Evolutionary conservation across 345 rosid genomes (phyloP).

Genomic region (Raphanus sativus): DNA sequence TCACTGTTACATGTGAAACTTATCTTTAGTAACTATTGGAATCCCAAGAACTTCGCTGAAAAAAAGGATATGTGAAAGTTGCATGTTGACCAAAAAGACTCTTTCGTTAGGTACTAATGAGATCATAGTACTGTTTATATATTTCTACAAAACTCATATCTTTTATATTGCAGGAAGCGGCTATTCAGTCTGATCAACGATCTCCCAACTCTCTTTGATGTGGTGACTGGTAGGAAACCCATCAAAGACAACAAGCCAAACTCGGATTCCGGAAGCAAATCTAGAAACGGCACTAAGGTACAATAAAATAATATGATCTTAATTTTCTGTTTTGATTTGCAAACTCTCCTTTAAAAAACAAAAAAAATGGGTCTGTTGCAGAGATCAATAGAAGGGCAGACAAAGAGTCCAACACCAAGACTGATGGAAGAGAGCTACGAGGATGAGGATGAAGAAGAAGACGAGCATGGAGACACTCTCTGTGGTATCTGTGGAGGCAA

Average conservation of each 20-base stretch:
- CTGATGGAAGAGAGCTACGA: constrained; percentile 49
- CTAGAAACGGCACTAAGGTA: constrained; percentile 68
- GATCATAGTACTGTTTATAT: neutral
- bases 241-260: constrained; percentile 84
- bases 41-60: neutral
- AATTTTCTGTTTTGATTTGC: neutral
- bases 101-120: constrained; percentile 11
- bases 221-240: constrained; percentile 90
- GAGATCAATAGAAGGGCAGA: constrained; percentile 73
- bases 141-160: neutral
- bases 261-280: constrained; percentile 80
- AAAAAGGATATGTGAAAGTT: neutral
- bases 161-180: constrained; percentile 68
- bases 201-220: constrained; percentile 90
- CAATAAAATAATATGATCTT: neutral
- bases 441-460: constrained; percentile 71
- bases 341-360: neutral
- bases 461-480: constrained; percentile 69
- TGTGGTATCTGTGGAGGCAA: constrained; percentile 81
- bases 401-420: constrained; percentile 53
- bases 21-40: neutral
- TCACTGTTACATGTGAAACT: constrained; percentile 19
- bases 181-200: constrained; percentile 90
- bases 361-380: constrained; percentile 16
- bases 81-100: neutral